Evolutionary conservation across 768 basidiomycete genomes (phyloP).

Genomic region (Holtermannia corniformis): DNA sequence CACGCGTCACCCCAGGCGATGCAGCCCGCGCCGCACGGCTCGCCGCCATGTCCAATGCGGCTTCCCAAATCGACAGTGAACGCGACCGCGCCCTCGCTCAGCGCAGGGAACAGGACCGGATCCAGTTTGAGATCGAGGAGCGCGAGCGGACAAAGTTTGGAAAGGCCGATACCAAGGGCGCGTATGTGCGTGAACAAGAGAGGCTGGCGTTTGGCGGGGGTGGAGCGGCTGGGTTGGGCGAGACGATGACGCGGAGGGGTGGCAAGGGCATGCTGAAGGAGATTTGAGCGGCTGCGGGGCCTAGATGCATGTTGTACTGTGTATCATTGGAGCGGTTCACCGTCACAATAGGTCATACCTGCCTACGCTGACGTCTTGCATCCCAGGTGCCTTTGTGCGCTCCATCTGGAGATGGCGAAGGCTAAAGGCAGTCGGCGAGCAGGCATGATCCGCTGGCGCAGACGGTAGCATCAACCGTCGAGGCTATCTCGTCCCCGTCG

Average conservation of each 20-base stretch:
- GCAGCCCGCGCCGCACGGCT: slow-evolving; percentile 63
- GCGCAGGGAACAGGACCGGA: slow-evolving; percentile 66
- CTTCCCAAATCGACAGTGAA: slow-evolving; percentile 56
- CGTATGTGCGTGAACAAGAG: slow-evolving; percentile 71
- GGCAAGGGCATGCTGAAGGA: slow-evolving; percentile 40
- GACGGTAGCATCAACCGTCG: too few relatives aligned
- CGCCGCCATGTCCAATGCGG: slow-evolving; percentile 76
- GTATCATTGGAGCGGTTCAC: too few relatives aligned
- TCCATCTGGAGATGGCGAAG: too few relatives aligned
- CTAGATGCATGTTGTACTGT: too few relatives aligned
- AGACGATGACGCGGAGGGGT: slow-evolving; percentile 35
- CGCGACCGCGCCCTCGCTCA: slow-evolving; percentile 62
- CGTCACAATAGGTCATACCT: too few relatives aligned
- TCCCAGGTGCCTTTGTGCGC: too few relatives aligned
- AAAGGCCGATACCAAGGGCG: slow-evolving; percentile 67
- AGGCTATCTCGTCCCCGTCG: too few relatives aligned
- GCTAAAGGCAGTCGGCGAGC: too few relatives aligned
- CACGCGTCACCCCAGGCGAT: slow-evolving; percentile 2
- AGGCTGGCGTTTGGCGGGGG: slow-evolving; percentile 70
- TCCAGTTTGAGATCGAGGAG: slow-evolving; percentile 64
- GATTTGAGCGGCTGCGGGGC: slow-evolving; percentile 10
- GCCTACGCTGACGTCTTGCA: too few relatives aligned
- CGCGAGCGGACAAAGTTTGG: slow-evolving; percentile 47
- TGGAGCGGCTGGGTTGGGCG: slow-evolving; percentile 42
- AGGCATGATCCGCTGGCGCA: too few relatives aligned